Conservation (phyloP, 345 rosid species). For the Luvunga scandens region DNA sequence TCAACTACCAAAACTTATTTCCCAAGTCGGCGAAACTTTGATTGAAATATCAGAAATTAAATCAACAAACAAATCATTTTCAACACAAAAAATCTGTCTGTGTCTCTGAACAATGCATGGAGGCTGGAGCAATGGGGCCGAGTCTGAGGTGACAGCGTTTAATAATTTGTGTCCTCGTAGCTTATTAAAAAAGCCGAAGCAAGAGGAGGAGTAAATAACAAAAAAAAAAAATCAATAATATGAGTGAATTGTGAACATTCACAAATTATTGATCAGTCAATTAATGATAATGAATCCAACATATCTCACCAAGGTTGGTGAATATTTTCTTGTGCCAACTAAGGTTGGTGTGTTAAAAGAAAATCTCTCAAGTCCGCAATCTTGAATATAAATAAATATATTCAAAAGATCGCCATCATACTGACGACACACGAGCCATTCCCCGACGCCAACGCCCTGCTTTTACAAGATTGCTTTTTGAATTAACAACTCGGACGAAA, state of each 20-base stretch:
- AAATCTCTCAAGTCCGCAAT: not conserved
- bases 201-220: too few relatives aligned
- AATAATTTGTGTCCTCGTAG: too few relatives aligned
- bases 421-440: not conserved
- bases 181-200: too few relatives aligned
- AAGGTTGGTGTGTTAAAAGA: not conserved
- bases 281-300: not conserved
- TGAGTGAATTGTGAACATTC: not conserved
- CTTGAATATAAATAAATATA: not conserved
- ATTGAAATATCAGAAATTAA: too few relatives aligned
- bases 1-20: slow-evolving; percentile 24
- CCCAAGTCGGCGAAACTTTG: not conserved
- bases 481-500: not conserved
- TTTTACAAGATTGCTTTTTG: not conserved
- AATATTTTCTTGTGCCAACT: not conserved
- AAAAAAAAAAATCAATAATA: too few relatives aligned
- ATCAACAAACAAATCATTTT: too few relatives aligned
- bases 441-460: not conserved
- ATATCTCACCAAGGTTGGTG: not conserved
- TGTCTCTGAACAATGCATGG: too few relatives aligned
- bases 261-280: slow-evolving; percentile 1
- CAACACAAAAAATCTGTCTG: too few relatives aligned
- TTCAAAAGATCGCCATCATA: not conserved
- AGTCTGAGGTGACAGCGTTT: too few relatives aligned
- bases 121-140: too few relatives aligned